Evolutionary conservation across 768 basidiomycete genomes (phyloP).

Genomic region (Termitomyces sp.): DNA sequence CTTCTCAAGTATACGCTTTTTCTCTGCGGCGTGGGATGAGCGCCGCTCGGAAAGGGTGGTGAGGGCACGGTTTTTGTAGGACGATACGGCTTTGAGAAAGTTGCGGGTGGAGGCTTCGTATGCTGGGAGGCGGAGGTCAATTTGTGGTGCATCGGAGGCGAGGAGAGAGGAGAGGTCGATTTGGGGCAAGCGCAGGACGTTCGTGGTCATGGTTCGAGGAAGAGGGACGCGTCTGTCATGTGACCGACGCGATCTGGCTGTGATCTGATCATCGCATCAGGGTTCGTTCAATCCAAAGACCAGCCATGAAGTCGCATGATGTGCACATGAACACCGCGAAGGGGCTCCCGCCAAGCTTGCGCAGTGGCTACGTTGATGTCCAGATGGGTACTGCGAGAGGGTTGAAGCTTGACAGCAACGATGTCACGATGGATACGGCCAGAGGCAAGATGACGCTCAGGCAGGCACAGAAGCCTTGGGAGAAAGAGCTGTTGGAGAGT

Average conservation of each 20-base stretch:
- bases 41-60: constrained; percentile 64
- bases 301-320: constrained; percentile 11
- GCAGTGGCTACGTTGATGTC: constrained; percentile 32
- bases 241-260: constrained; percentile 12
- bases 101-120: constrained; percentile 65
- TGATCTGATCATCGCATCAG: background rate
- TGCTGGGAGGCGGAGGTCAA: constrained; percentile 56
- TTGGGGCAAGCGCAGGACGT: constrained; percentile 39
- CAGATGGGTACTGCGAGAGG: constrained; percentile 79
- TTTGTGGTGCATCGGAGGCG: constrained; percentile 45
- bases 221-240: constrained; percentile 10
- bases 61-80: constrained; percentile 69
- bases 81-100: constrained; percentile 66
- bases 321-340: constrained; percentile 81
- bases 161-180: constrained; percentile 59
- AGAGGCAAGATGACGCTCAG: constrained; percentile 49
- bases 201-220: constrained; percentile 1
- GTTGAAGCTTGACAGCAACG: constrained; percentile 33
- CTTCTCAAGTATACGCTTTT: constrained; percentile 59
- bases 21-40: constrained; percentile 52
- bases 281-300: background rate
- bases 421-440: constrained; percentile 69
- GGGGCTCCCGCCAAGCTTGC: constrained; percentile 30
- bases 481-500: constrained; percentile 77
- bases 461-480: constrained; percentile 71